Base-by-base conservation (phyloP, 352 stramenopile species). In the Globisporangium spinosum region DNA sequence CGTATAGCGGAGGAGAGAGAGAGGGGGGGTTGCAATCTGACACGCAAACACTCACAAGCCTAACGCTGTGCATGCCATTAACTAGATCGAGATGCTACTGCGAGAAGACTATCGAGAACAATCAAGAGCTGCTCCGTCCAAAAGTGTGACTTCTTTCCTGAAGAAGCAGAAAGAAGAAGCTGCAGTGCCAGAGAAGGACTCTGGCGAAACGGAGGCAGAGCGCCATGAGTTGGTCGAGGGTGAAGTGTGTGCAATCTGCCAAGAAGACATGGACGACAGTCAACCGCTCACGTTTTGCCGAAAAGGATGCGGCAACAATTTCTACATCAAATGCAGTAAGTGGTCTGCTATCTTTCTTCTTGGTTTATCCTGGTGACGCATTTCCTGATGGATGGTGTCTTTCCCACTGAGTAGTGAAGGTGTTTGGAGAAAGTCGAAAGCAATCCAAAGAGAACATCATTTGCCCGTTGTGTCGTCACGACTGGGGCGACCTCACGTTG, bases 401-500 rank as follows among this genome's bases (percentile, higher is more conserved):
- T 61, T 22, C 17, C 47, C 22, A 22, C 35, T 47, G 32, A 61
- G 1, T 64, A 83, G 88, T 95, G 86, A 93, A 93, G 59, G 83
- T 95, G 1, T 94, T 92, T 73, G 87, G 85, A 0, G 87, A 95
- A 40, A 92, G 84, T 62, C 77, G 87, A 6, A 77, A 79, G 32
- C 85, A 93, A 61, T 91, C 87, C 17, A 95, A 94, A 59, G 86
- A 93, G 40, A 87, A 89, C 61, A 92, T 95, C 22, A 87, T 89
- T 38, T 95, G 87, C n/a, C 87, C 87, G 1, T 62, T 95, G 47
- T 95, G 87, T 68, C 86, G 87, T 5, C 82, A 92, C 22, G 83
- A 95, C 59, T 95, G 87, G 87, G 87, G 87, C 0, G 79, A 88
- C 25, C 70, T 77, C 20, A 84, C 83, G 4, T 70, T 95, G 10